Base-by-base conservation (phyloP, 2,329 filamentous ascomycete species). In the Rhynchosporium secalis region DNA sequence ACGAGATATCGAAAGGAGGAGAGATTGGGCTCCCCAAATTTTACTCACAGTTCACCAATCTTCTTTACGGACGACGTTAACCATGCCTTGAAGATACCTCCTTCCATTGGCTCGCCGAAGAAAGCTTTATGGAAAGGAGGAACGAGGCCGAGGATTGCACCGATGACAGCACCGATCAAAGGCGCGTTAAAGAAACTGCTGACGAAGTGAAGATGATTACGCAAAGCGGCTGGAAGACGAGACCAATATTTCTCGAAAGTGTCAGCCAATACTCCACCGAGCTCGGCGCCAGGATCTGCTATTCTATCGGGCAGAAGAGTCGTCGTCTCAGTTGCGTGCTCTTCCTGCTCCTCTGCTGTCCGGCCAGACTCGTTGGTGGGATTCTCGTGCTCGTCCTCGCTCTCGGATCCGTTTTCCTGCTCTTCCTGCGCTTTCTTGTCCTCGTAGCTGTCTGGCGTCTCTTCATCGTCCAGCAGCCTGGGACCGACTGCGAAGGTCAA, bases 31-130 rank as follows among this genome's bases (percentile, higher is more conserved):
- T 20, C 20, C 20, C 20, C 20, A 20, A 20, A 20, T 20, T 20
- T 20, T 20, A 20, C 20, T 20, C 20, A 20, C 0, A 89, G 77
- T 1, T 81, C 79, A 4, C 86, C 86, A 20, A 88, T 77, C 62
- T 86, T 87, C 67, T 83, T 80, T 28, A 89, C 74, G 0, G 83
- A 81, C 0, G 79, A 77, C 0, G 86, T 89, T 45, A 90, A 75
- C 86, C 86, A 89, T 1, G 85, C 85, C 41, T 83, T 86, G 68
- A 89, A 81, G 64, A 86, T 81, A 2, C 87, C 86, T 12, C 86
- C 87, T 4, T 86, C 75, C 9, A 81, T 72, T 8, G 79, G 79
- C 7, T 78, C 74, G 57, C 75, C 78, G 76, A 89, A 89, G 73
- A 90, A 89, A 1, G 83, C 80, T 7, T 74, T 75, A 68, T 89